Base-by-base conservation (phyloP, 768 basidiomycete species). In the Kwoniella bestiolae region DNA sequence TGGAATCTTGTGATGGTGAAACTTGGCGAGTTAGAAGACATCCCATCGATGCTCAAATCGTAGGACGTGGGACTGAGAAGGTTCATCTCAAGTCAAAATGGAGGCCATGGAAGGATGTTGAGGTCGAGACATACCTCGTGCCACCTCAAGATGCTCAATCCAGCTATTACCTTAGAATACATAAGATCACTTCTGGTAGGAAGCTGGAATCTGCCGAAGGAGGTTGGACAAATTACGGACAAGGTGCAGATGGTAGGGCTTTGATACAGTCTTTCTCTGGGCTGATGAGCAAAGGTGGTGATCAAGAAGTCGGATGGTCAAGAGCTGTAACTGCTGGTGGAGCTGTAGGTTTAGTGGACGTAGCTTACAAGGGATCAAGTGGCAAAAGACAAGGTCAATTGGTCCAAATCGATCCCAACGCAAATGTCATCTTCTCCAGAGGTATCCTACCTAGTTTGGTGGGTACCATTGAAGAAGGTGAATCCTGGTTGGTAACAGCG, bases 91-190 rank as follows among this genome's bases (percentile, higher is more conserved):
- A 86, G 57, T 86, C 87, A 47, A 86, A 86, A 83, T 91, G 90
- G 90, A 85, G 86, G 71, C 90, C 90, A 14, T 91, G 88, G 88
- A 82, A 83, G 45, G 89, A 86, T 76, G 88, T 89, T 31, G 83
- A 85, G 63, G 86, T 91, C 49, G 89, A 90, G 81, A 91, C 90
- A 25, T 89, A 87, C 87, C 84, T 90, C 16, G 82, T 90, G 6
- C 89, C 89, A 1, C 89, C 90, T 3, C 83, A 84, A 41, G 85
- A 82, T 4, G 29, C 50, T 11, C 83, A 86, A 6, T 87, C 88
- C 2, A 81, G 87, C 21, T 90, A 89, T 89, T 89, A 91, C 73
- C 74, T 90, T 31, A 84, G 89, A 7, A 83, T 89, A 0, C 89
- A 90, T 79, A 85, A 88, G 66, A 83, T 90, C 68, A 69, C 56